A percentile compares a stretch with the other conserved stretches of the same genome.
Conservation (phyloP, 495 filamentous ascomycete species). For the Podospora pseudopauciseta region DNA sequence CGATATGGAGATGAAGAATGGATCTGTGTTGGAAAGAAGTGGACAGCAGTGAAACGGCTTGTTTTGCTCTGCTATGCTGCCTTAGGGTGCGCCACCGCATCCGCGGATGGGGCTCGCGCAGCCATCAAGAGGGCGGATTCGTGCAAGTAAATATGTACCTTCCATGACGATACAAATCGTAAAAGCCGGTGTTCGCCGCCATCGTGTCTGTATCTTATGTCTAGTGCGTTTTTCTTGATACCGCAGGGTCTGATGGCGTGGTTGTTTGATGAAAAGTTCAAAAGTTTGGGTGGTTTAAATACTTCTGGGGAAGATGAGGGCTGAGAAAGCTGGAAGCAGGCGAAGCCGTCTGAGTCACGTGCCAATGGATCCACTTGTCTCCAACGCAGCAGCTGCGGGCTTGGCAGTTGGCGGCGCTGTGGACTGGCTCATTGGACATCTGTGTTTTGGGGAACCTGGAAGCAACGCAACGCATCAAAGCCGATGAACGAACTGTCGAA, state of each 20-base stretch:
- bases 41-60: background rate
- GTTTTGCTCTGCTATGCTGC: background rate
- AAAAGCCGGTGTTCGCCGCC: constrained; percentile 57
- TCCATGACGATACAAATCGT: constrained; percentile 96
- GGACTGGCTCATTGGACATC: background rate
- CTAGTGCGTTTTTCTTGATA: background rate
- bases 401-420: constrained; percentile 21
- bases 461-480: constrained; percentile 8
- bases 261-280: constrained; percentile 13
- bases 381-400: background rate
- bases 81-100: background rate
- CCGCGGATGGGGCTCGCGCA: background rate
- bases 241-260: background rate
- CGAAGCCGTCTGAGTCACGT: constrained; percentile 17
- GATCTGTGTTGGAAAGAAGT: background rate
- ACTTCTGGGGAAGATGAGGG: constrained; percentile 5
- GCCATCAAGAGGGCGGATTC: background rate
- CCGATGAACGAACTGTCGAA: constrained; percentile 3
- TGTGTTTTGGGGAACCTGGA: background rate
- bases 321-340: constrained; percentile 3
- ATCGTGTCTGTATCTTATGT: constrained; percentile 25
- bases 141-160: constrained; percentile 59
- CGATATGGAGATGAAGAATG: background rate
- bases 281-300: background rate
- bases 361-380: background rate